Percentiles rank a stretch among this genome's conserved stretches.
phyloP scores from a whole-genome alignment of 2,329 filamentous ascomycete genomes.

The Beauveria bassiana region DNA sequence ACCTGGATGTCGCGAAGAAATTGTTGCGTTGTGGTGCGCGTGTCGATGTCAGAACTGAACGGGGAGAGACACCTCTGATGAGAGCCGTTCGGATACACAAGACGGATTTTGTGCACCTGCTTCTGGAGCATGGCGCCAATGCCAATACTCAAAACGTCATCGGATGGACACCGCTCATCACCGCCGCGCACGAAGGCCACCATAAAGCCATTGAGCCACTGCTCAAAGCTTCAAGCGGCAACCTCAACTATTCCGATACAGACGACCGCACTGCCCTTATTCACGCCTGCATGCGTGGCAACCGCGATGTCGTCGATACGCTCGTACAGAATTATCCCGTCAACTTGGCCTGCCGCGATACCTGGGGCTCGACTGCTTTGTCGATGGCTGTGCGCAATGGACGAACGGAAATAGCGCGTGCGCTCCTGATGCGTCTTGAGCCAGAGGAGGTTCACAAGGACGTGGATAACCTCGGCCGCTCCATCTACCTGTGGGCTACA shows the following conservation, averaged over 20 bases:
- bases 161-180: neutral
- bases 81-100: neutral
- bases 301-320: neutral
- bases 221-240: neutral
- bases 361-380: constrained; percentile 1
- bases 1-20: neutral
- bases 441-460: neutral
- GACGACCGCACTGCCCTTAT: constrained; percentile 6
- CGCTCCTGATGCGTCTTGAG: neutral
- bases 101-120: neutral
- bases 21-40: neutral
- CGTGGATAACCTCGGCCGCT: neutral
- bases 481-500: neutral
- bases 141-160: neutral
- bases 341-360: neutral
- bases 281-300: constrained; percentile 5
- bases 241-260: neutral
- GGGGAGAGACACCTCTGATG: constrained; percentile 8
- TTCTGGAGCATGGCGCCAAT: neutral
- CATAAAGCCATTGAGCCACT: neutral
- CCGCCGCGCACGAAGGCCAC: neutral
- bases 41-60: neutral
- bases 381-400: constrained; percentile 8
- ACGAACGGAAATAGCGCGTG: neutral
- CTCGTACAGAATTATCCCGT: neutral